Percentiles rank a stretch among this genome's conserved stretches.
phyloP scores from a whole-genome alignment of 208 protist species.

The Leishmania aethiopica region DNA sequence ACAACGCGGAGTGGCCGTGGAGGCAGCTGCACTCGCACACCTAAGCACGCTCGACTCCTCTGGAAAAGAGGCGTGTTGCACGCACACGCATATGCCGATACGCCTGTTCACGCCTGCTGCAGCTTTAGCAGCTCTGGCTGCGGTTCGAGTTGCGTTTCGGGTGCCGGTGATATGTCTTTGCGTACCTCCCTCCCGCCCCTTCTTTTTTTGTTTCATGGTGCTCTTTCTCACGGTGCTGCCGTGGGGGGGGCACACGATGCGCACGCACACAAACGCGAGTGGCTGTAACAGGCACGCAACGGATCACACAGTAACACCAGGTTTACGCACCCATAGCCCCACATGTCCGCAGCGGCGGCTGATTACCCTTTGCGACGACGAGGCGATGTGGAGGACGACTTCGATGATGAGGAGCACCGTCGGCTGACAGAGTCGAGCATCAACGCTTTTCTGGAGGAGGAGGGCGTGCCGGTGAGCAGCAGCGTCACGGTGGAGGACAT shows the following conservation, averaged over 20 bases:
- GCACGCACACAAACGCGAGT: constrained; percentile 3
- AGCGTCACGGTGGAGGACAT: constrained; percentile 14
- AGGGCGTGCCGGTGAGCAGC: constrained; percentile 15
- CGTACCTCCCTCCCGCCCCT: background rate
- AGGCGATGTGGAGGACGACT: background rate
- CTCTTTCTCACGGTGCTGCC: background rate
- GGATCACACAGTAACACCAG: background rate
- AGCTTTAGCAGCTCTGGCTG: background rate
- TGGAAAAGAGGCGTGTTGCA: background rate
- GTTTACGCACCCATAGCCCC: background rate
- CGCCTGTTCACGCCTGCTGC: background rate
- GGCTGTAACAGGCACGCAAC: background rate
- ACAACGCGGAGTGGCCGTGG: background rate
- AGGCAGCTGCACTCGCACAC: background rate
- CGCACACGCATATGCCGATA: background rate
- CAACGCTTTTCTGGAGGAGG: constrained; percentile 28
- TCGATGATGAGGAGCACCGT: constrained; percentile 2
- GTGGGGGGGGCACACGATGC: background rate
- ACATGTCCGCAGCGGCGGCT: background rate
- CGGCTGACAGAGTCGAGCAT: constrained; percentile 10
- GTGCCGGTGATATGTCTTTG: background rate
- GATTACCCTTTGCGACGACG: background rate
- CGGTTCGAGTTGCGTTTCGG: background rate
- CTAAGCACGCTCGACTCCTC: background rate
- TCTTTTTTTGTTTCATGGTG: background rate